A percentile compares a stretch with the other conserved stretches of the same genome.
Evolutionary conservation across 371 early-diverging fungal genomes (phyloP).

Genomic region (Gilbertella persicaria): DNA sequence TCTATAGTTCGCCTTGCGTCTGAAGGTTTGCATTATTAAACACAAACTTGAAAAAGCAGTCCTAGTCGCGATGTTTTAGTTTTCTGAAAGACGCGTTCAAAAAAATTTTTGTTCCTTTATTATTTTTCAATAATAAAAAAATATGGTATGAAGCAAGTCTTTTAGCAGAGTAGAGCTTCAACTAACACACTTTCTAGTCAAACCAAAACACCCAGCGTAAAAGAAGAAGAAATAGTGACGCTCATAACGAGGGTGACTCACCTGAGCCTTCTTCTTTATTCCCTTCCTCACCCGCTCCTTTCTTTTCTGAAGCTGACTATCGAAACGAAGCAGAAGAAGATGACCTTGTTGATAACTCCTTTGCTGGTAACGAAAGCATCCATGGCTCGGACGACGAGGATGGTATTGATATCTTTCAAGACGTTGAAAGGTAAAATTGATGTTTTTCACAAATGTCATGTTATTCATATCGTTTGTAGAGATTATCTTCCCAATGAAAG

Average conservation of each 20-base stretch:
- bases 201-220: slow-evolving; percentile 35
- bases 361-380: slow-evolving; percentile 44
- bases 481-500: slow-evolving; percentile 78
- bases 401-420: slow-evolving; percentile 80
- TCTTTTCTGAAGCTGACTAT: slow-evolving; percentile 48
- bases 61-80: neutral
- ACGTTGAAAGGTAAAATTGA: slow-evolving; percentile 66
- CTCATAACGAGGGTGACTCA: slow-evolving; percentile 25
- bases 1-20: neutral
- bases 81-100: neutral
- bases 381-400: slow-evolving; percentile 73
- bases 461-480: slow-evolving; percentile 29
- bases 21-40: neutral
- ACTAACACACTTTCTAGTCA: neutral
- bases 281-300: slow-evolving; percentile 47
- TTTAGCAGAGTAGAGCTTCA: too few species aligned
- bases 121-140: neutral
- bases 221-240: slow-evolving; percentile 51
- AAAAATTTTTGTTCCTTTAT: neutral
- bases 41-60: neutral
- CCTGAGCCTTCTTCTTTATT: slow-evolving; percentile 43
- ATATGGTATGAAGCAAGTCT: neutral
- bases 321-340: slow-evolving; percentile 41
- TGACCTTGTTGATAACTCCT: slow-evolving; percentile 29
- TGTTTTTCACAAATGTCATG: neutral